phyloP scores from a whole-genome alignment of 1,139 yeast genomes.

The Zygosaccharomyces sapae region DNA sequence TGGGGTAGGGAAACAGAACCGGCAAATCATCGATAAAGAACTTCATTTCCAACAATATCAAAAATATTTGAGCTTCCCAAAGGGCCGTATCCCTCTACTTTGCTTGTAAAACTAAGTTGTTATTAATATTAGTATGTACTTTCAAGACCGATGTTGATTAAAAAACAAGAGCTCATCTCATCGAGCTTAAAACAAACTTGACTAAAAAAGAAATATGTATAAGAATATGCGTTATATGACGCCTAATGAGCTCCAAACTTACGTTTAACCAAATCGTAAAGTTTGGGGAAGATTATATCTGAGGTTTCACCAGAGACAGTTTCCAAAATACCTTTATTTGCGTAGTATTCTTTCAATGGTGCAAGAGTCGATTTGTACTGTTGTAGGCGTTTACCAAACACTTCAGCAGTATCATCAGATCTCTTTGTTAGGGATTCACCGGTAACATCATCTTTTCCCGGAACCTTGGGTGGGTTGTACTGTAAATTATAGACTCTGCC shows the following conservation, averaged over 20 bases:
- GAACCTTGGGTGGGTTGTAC: constrained; percentile 81
- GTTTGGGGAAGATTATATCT: constrained; percentile 75
- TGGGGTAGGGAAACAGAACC: constrained; percentile 93
- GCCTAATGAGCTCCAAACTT: constrained; percentile 22
- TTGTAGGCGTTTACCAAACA: constrained; percentile 63
- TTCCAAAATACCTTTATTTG: constrained; percentile 47
- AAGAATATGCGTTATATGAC: neutral
- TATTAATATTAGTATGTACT: neutral
- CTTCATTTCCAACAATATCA: constrained; percentile 28
- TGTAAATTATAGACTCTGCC: constrained; percentile 83
- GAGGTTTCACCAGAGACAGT: constrained; percentile 73
- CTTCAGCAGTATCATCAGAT: constrained; percentile 71
- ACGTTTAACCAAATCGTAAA: constrained; percentile 42
- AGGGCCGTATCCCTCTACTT: neutral
- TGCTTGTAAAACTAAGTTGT: neutral
- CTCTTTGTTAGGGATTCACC: constrained; percentile 81
- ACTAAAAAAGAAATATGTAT: neutral
- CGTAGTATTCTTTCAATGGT: constrained; percentile 65
- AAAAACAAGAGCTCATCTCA: neutral
- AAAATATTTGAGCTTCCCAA: neutral
- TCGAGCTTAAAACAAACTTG: neutral
- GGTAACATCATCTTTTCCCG: constrained; percentile 80
- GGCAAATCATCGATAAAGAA: constrained; percentile 94
- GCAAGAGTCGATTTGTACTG: constrained; percentile 55
- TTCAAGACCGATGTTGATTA: neutral